Evolutionary conservation across 1,284 basidiomycete genomes (phyloP).

Genomic region (Vanrija humicola): DNA sequence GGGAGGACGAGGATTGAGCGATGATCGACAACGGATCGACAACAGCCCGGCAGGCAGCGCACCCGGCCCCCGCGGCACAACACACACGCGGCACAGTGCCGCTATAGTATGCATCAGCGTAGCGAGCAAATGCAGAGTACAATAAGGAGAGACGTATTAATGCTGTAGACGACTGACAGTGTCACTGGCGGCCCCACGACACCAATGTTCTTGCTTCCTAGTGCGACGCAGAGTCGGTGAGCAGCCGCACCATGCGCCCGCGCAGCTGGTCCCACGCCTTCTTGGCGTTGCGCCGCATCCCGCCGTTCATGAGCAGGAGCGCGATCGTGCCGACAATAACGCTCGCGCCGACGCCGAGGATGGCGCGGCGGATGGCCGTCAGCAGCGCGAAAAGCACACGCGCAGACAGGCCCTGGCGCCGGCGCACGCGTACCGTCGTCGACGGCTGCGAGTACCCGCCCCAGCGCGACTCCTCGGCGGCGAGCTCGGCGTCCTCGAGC

Average conservation of each 20-base stretch:
- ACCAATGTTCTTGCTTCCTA: too few species aligned
- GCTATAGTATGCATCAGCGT: too few species aligned
- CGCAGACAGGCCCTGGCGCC: constrained; percentile 23
- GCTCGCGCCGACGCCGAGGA: constrained; percentile 33
- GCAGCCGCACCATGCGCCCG: constrained; percentile 7
- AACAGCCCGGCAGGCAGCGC: too few species aligned
- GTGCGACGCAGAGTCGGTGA: not conserved
- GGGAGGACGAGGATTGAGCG: too few species aligned
- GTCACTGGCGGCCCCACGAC: too few species aligned
- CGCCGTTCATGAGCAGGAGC: constrained; percentile 30
- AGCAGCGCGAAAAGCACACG: constrained; percentile 35
- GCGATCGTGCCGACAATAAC: constrained; percentile 26
- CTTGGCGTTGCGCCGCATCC: constrained; percentile 19
- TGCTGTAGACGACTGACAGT: too few species aligned
- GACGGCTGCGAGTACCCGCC: constrained; percentile 12
- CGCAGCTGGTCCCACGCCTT: constrained; percentile 3
- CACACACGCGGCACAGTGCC: too few species aligned
- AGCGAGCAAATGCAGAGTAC: too few species aligned
- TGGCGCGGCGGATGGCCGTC: constrained; percentile 28
- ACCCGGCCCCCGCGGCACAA: too few species aligned
- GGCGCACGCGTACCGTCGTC: constrained; percentile 17
- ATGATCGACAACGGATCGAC: too few species aligned
- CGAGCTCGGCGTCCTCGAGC: constrained; percentile 35
- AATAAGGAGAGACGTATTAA: too few species aligned
- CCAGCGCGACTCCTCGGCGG: constrained; percentile 19